phyloP scores from a whole-genome alignment of 2,329 filamentous ascomycete species.

The Sporothrix curviconia region DNA sequence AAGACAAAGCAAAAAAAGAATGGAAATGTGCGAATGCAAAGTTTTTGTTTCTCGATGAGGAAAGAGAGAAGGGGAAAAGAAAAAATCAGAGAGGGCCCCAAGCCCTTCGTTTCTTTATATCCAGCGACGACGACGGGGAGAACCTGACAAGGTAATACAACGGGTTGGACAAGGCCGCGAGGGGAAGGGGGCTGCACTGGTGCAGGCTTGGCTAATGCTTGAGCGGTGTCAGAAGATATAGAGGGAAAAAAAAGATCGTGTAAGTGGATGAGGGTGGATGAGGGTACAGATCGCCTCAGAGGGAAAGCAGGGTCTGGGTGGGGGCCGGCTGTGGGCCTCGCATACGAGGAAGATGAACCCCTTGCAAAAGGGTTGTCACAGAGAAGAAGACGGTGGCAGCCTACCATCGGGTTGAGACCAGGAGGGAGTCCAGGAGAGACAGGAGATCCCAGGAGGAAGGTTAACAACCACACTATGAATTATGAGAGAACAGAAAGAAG shows the following conservation, averaged over 20 bases:
- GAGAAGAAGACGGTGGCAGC: background rate
- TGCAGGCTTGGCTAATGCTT: conserved; percentile 4
- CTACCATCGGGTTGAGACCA: background rate
- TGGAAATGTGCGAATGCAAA: conserved; percentile 11
- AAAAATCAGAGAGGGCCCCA: conserved; percentile 2
- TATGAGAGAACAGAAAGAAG: too few species aligned
- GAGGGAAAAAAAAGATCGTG: too few species aligned
- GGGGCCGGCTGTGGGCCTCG: background rate
- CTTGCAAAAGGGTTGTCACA: too few species aligned
- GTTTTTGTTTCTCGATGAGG: conserved; percentile 20
- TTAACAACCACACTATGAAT: background rate
- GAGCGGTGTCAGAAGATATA: too few species aligned
- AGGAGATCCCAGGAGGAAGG: background rate
- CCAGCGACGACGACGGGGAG: background rate
- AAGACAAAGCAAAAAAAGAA: conserved; percentile 19
- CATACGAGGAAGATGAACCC: too few species aligned
- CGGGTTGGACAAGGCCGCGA: conserved; percentile 7
- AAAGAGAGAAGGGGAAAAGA: conserved; percentile 1
- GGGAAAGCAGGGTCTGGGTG: background rate
- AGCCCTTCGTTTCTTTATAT: conserved; percentile 15
- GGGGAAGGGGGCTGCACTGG: conserved; percentile 8
- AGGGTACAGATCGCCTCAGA: too few species aligned
- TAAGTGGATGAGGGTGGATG: background rate
- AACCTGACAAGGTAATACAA: background rate
- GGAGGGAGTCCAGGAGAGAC: too few species aligned